Percentiles rank a stretch among this genome's conserved stretches.
phyloP scores from a whole-genome alignment of 495 filamentous ascomycete genomes.

The Aspergillus heteromorphus region DNA sequence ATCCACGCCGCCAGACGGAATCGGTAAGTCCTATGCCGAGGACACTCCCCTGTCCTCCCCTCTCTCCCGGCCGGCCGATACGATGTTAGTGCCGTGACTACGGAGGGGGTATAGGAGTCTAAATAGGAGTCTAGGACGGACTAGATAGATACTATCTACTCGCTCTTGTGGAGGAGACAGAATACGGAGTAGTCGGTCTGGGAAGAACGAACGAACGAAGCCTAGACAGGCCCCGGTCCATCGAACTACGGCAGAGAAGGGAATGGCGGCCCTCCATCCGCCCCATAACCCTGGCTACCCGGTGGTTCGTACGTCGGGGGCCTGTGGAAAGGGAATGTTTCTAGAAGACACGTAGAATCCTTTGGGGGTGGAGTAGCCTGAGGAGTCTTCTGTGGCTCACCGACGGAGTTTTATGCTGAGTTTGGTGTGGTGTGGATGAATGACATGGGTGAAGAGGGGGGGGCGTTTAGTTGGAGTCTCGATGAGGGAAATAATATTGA shows the following conservation, averaged over 20 bases:
- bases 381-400: background rate
- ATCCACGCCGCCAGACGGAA: no score
- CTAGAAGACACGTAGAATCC: slow-evolving; percentile 21
- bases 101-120: no score
- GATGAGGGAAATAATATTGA: background rate
- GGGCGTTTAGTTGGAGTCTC: no score
- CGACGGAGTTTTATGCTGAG: background rate
- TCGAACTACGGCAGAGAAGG: background rate
- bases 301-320: background rate
- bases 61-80: no score
- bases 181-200: no score
- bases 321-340: slow-evolving; percentile 10
- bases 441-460: background rate
- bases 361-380: background rate
- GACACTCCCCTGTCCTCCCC: no score
- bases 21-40: no score
- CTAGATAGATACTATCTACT: no score
- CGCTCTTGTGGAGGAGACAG: no score
- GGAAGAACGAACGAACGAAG: background rate
- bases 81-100: no score
- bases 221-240: background rate
- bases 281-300: slow-evolving; percentile 2
- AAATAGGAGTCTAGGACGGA: no score
- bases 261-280: background rate
- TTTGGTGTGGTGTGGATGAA: background rate